A percentile compares a stretch with the other conserved stretches of the same genome.
phyloP scores from a whole-genome alignment of 345 rosid genomes.

The Punica granatum region DNA sequence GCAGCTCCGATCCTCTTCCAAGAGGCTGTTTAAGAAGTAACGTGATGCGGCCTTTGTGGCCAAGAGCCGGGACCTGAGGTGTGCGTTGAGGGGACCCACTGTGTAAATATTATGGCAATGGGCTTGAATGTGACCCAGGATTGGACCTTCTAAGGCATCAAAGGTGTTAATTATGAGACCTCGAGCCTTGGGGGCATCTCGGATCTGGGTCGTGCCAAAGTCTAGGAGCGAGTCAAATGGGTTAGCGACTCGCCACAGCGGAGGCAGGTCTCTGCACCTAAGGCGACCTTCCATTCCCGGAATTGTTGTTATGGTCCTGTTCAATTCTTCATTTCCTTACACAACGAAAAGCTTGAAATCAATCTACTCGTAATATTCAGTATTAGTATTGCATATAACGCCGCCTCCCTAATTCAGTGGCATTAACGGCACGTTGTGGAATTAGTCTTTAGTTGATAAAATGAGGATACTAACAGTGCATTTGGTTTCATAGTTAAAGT shows the following conservation, averaged over 20 bases:
- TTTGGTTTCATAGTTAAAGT: no score
- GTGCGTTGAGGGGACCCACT: constrained; percentile 51
- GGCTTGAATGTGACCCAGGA: constrained; percentile 32
- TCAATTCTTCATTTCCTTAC: constrained; percentile 40
- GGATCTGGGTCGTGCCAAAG: constrained; percentile 16
- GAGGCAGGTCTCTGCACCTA: constrained; percentile 45
- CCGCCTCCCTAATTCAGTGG: no score
- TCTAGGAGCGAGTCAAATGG: constrained; percentile 9
- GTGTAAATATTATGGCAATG: constrained; percentile 32
- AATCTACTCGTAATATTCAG: no score
- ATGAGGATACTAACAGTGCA: no score
- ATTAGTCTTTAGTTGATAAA: no score
- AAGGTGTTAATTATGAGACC: constrained; percentile 62
- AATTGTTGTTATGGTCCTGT: constrained; percentile 23
- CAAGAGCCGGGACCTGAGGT: constrained; percentile 19
- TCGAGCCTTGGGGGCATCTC: constrained; percentile 17
- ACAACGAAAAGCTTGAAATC: neutral
- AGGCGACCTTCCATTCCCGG: constrained; percentile 41
- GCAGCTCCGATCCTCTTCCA: constrained; percentile 34
- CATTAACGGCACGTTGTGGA: no score
- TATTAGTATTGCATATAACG: no score
- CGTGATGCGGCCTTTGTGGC: neutral
- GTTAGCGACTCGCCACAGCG: constrained; percentile 27
- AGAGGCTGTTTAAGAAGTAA: constrained; percentile 12
- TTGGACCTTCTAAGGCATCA: constrained; percentile 48